Evolutionary conservation across 192 early-diverging fungal species (phyloP).

Genomic region (Coemansia sp.): DNA sequence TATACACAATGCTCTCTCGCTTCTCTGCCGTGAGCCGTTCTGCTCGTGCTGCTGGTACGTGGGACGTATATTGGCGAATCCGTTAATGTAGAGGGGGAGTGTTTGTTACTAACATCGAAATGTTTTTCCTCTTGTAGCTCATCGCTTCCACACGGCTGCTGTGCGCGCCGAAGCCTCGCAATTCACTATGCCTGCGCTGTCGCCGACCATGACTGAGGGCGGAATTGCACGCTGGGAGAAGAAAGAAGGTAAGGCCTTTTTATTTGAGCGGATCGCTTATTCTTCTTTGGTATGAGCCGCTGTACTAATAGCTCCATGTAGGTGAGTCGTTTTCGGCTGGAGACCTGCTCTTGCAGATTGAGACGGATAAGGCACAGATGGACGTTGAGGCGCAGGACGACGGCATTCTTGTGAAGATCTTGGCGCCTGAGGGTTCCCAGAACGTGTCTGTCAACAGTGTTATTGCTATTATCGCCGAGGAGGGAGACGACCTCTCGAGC

Average conservation of each 20-base stretch:
- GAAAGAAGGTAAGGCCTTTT: slow-evolving; percentile 57
- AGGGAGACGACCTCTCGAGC: slow-evolving; percentile 79
- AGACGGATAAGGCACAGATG: slow-evolving; percentile 99
- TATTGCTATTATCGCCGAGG: slow-evolving; percentile 86
- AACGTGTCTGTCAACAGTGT: slow-evolving; percentile 76
- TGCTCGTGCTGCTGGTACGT: slow-evolving; percentile 35
- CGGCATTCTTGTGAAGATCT: slow-evolving; percentile 92
- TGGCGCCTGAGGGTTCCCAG: slow-evolving; percentile 62
- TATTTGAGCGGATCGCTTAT: not conserved
- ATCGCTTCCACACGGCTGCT: slow-evolving; percentile 64
- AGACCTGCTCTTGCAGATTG: slow-evolving; percentile 91
- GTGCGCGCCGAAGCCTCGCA: slow-evolving; percentile 30
- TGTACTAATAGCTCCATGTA: not conserved
- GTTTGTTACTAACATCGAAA: not conserved
- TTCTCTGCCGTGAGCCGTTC: slow-evolving; percentile 32
- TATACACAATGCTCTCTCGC: slow-evolving; percentile 30
- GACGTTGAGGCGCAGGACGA: slow-evolving; percentile 99
- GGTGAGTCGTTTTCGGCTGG: slow-evolving; percentile 88
- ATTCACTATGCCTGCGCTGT: slow-evolving; percentile 95
- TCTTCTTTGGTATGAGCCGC: not conserved
- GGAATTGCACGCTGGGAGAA: slow-evolving; percentile 94
- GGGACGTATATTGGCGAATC: not conserved
- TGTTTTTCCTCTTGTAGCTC: slow-evolving; percentile 47
- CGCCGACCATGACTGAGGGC: slow-evolving; percentile 98
- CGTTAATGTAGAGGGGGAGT: not conserved